Evolutionary conservation across 2,329 filamentous ascomycete species (phyloP).

Genomic region (Huntiella bhutanensis): DNA sequence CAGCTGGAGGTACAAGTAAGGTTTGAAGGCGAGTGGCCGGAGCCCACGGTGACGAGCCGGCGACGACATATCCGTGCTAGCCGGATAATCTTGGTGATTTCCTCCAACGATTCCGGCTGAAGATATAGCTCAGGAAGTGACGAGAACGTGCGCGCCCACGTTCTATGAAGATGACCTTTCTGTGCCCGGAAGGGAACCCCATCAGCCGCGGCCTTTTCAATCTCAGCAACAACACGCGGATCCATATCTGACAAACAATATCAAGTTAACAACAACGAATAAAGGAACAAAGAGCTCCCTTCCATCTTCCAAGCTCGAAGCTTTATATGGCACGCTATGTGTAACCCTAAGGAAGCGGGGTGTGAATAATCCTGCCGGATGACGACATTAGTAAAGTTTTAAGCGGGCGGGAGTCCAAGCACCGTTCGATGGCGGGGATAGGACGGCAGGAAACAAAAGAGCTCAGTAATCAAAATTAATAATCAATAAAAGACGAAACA

Average conservation of each 20-base stretch:
- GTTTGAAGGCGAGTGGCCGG: constrained; percentile 78
- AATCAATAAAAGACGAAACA: background rate
- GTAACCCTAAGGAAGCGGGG: no score
- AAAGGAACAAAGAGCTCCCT: background rate
- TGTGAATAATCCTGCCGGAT: no score
- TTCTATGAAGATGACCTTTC: constrained; percentile 59
- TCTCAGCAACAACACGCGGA: constrained; percentile 5
- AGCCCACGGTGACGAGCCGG: constrained; percentile 71
- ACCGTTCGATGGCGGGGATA: no score
- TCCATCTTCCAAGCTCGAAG: background rate
- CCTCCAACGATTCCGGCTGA: constrained; percentile 56
- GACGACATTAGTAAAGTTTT: no score
- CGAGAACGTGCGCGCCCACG: constrained; percentile 87
- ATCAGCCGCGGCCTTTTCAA: constrained; percentile 10
- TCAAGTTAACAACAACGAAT: no score
- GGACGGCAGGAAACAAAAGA: background rate
- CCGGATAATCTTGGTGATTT: constrained; percentile 67
- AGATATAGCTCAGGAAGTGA: constrained; percentile 82
- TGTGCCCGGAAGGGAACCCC: constrained; percentile 56
- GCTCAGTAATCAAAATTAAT: constrained; percentile 1
- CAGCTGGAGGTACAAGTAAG: constrained; percentile 85
- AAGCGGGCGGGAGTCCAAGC: no score
- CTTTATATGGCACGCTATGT: no score
- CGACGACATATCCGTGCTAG: constrained; percentile 66
- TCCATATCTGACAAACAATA: constrained; percentile 1